phyloP scores from a whole-genome alignment of 1,284 basidiomycete genomes.

The Moesziomyces antarcticus region DNA sequence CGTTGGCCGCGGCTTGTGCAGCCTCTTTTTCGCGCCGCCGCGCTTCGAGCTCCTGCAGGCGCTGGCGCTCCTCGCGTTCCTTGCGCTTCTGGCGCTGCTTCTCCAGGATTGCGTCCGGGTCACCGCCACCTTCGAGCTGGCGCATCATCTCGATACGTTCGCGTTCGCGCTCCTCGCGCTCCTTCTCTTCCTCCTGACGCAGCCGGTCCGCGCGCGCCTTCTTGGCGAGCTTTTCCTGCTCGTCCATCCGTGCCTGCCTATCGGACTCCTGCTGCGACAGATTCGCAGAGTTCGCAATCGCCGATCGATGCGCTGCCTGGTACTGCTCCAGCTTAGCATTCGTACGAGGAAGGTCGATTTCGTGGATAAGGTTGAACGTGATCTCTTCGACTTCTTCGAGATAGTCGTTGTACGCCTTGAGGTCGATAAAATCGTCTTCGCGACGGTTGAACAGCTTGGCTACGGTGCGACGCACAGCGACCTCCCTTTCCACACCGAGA shows the following conservation, averaged over 20 bases:
- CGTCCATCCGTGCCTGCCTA: slow-evolving; percentile 49
- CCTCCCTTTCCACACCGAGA: slow-evolving; percentile 94
- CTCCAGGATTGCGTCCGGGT: slow-evolving; percentile 51
- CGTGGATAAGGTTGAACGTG: slow-evolving; percentile 94
- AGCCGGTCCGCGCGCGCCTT: slow-evolving; percentile 52
- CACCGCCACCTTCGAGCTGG: slow-evolving; percentile 54
- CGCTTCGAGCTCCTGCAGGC: slow-evolving; percentile 27
- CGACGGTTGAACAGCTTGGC: slow-evolving; percentile 88
- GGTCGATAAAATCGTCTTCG: slow-evolving; percentile 85
- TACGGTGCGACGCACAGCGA: slow-evolving; percentile 85
- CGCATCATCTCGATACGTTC: slow-evolving; percentile 60
- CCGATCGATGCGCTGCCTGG: slow-evolving; percentile 70
- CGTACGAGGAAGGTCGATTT: slow-evolving; percentile 84
- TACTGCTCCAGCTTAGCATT: slow-evolving; percentile 84
- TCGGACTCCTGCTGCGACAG: slow-evolving; percentile 57
- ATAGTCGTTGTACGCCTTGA: slow-evolving; percentile 92
- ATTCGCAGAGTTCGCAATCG: slow-evolving; percentile 50
- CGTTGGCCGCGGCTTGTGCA: slow-evolving; percentile 17
- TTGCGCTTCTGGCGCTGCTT: slow-evolving; percentile 48
- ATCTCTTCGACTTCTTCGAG: slow-evolving; percentile 96
- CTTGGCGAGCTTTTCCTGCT: slow-evolving; percentile 47
- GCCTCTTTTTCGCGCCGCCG: slow-evolving; percentile 40
- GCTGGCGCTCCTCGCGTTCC: slow-evolving; percentile 43
- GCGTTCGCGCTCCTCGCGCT: slow-evolving; percentile 45
- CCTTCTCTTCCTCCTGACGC: slow-evolving; percentile 55